A percentile compares a stretch with the other conserved stretches of the same genome.
These are phyloP conservation scores for Microcos paniculata DNA, from an alignment of 345 rosid species.

Conservation along the genomic window DNA sequence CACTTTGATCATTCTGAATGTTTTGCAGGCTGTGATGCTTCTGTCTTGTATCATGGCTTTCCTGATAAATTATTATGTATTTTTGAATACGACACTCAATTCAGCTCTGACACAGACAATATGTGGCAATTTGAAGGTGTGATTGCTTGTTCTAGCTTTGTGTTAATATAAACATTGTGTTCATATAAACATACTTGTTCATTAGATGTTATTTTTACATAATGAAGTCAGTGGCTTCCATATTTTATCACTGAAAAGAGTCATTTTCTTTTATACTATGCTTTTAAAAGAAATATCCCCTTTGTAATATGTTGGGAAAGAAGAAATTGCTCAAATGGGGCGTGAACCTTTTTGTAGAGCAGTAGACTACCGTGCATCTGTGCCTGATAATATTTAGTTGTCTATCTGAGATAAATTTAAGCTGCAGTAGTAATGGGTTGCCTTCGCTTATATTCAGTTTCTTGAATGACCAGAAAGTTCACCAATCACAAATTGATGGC, in stretches of 20 bases:
- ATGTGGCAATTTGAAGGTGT: slow-evolving; percentile 74
- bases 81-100: slow-evolving; percentile 71
- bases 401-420: background rate
- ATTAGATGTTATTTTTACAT: background rate
- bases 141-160: slow-evolving; percentile 8
- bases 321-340: background rate
- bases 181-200: background rate
- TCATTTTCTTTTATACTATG: background rate
- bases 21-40: slow-evolving; percentile 56
- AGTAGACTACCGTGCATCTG: background rate
- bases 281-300: too few species aligned
- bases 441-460: background rate
- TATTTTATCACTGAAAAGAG: background rate
- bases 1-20: background rate
- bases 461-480: background rate
- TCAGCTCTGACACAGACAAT: slow-evolving; percentile 74
- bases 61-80: slow-evolving; percentile 58
- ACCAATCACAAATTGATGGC: background rate
- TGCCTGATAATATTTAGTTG: background rate
- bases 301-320: background rate
- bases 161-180: background rate
- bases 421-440: background rate
- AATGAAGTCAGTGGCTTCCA: background rate
- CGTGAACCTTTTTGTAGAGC: background rate
- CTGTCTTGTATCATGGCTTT: slow-evolving; percentile 69